Evolutionary conservation across 331 rosid genomes (phyloP).

Genomic region (Saraca asoca): DNA sequence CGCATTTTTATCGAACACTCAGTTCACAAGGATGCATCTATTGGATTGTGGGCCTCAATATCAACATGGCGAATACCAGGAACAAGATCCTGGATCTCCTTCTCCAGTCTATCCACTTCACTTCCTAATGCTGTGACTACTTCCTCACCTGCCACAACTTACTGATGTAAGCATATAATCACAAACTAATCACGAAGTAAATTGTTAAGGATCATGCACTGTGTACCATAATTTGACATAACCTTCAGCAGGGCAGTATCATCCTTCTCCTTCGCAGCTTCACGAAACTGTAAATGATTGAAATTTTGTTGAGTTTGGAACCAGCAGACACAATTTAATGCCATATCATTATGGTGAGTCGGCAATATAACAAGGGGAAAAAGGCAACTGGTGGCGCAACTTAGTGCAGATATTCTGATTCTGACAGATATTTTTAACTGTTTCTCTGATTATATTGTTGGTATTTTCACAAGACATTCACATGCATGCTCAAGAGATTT

Average conservation of each 20-base stretch:
- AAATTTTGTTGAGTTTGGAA: constrained; percentile 20
- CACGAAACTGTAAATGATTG: constrained; percentile 60
- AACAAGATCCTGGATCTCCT: constrained; percentile 88
- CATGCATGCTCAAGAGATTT: background rate
- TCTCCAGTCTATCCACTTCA: constrained; percentile 93
- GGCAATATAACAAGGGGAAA: background rate
- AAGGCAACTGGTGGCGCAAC: no score
- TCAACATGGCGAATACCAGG: constrained; percentile 94
- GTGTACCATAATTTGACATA: constrained; percentile 75
- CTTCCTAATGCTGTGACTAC: constrained; percentile 95
- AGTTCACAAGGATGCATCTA: constrained; percentile 46
- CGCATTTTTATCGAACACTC: constrained; percentile 1
- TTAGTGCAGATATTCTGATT: background rate
- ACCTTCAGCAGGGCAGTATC: constrained; percentile 57
- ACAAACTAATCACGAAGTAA: constrained; percentile 23
- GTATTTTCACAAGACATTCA: background rate
- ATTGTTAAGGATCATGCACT: constrained; percentile 3
- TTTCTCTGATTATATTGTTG: background rate
- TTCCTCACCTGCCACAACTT: constrained; percentile 79
- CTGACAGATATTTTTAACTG: background rate
- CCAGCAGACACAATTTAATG: background rate
- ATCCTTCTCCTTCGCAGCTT: constrained; percentile 57
- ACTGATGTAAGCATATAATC: constrained; percentile 22
- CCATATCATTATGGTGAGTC: constrained; percentile 10
- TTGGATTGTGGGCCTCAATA: constrained; percentile 95